Percentiles rank a stretch among this genome's conserved stretches.
Evolutionary conservation across 129 eudicot species (phyloP).

Genomic region (Saposhnikovia divaricata): DNA sequence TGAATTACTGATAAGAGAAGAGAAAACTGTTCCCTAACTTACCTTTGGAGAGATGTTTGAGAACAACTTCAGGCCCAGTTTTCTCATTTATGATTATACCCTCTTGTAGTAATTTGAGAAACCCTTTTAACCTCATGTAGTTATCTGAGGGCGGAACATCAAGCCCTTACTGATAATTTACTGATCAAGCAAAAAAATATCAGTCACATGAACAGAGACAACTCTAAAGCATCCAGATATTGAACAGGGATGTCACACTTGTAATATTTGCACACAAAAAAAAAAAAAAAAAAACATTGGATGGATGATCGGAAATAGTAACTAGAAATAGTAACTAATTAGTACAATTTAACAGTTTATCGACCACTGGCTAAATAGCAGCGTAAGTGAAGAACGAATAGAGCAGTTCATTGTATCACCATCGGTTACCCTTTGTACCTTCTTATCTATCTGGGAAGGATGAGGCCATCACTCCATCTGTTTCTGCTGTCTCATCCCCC

Average conservation of each 20-base stretch:
- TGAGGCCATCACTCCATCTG: not conserved
- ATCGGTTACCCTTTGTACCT: constrained; percentile 2
- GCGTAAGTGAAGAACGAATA: not conserved
- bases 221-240: not conserved
- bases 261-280: not conserved
- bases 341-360: not conserved
- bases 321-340: not conserved
- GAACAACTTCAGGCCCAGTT: too few relatives aligned
- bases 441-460: not conserved
- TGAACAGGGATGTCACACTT: not conserved
- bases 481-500: not conserved
- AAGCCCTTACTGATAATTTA: not conserved
- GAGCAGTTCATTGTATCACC: not conserved
- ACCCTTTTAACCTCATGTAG: too few relatives aligned
- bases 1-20: too few relatives aligned
- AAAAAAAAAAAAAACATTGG: not conserved
- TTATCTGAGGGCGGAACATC: too few relatives aligned
- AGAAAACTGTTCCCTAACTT: too few relatives aligned
- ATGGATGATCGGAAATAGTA: not conserved
- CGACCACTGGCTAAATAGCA: too few relatives aligned
- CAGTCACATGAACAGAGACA: not conserved
- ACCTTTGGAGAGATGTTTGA: too few relatives aligned
- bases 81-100: too few relatives aligned
- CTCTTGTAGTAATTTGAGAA: too few relatives aligned
- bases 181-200: not conserved